These are phyloP conservation scores for Cytospora schulzeri DNA, from an alignment of 2,329 filamentous ascomycete species.

Conservation along the genomic window DNA sequence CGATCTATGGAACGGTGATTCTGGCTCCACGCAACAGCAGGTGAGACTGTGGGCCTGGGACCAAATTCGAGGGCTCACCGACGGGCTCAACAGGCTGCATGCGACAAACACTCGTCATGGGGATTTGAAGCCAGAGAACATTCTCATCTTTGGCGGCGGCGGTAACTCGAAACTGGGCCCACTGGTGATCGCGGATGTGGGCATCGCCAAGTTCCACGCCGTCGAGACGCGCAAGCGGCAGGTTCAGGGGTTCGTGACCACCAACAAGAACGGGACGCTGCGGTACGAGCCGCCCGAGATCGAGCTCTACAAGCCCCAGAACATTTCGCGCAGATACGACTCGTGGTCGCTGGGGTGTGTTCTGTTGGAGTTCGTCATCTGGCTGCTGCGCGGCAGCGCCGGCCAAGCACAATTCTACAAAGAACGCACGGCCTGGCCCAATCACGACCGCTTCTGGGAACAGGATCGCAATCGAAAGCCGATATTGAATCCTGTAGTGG, in stretches of 20 bases:
- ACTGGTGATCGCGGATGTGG: slow-evolving; percentile 7
- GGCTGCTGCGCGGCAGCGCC: neutral
- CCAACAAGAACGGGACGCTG: slow-evolving; percentile 1
- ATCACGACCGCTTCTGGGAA: neutral
- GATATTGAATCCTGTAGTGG: neutral
- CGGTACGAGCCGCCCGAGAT: slow-evolving; percentile 11
- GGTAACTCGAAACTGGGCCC: neutral
- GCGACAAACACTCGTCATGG: neutral
- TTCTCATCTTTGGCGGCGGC: neutral
- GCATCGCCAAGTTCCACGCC: slow-evolving; percentile 5
- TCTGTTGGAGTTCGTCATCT: slow-evolving; percentile 13
- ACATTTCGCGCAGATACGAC: slow-evolving; percentile 10
- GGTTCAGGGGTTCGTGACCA: neutral
- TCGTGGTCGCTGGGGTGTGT: slow-evolving; percentile 16
- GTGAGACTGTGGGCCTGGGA: neutral
- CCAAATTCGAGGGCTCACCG: neutral
- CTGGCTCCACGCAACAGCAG: neutral
- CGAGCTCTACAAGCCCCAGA: neutral
- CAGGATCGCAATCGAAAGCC: neutral
- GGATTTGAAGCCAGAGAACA: slow-evolving; percentile 18
- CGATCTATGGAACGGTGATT: neutral
- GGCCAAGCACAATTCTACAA: neutral
- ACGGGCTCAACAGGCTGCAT: neutral
- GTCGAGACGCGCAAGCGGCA: neutral
- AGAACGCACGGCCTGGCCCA: neutral